Conservation (phyloP, 2,329 filamentous ascomycete species). For the Stachybotrys echinatus region DNA sequence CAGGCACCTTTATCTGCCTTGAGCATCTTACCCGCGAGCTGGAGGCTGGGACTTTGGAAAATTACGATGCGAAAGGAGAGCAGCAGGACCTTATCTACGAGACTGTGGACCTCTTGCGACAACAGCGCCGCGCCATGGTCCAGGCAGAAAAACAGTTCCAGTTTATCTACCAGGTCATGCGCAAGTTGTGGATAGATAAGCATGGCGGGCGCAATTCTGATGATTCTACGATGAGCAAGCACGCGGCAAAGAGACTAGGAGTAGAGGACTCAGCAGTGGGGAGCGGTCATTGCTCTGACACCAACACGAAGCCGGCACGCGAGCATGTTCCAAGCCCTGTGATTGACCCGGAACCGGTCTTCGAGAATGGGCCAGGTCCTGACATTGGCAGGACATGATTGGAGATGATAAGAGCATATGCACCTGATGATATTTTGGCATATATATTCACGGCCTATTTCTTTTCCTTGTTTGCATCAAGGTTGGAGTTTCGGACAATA, state of each 20-base stretch:
- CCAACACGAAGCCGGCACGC: background rate
- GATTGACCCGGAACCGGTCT: background rate
- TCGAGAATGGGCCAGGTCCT: background rate
- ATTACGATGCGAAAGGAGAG: slow-evolving; percentile 28
- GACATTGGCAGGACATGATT: background rate
- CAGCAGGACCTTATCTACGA: slow-evolving; percentile 64
- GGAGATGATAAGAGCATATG: background rate
- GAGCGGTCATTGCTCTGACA: background rate
- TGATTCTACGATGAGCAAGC: background rate
- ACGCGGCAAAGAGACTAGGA: background rate
- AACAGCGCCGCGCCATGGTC: slow-evolving; percentile 94
- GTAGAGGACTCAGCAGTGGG: background rate
- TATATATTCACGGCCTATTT: too few species aligned
- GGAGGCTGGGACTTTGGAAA: slow-evolving; percentile 62
- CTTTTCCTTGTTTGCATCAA: background rate
- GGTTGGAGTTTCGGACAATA: background rate
- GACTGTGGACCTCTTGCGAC: slow-evolving; percentile 73
- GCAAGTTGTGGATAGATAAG: slow-evolving; percentile 66
- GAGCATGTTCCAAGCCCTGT: background rate
- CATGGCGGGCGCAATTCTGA: slow-evolving; percentile 31
- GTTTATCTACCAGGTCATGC: slow-evolving; percentile 85
- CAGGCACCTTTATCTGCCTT: slow-evolving; percentile 93
- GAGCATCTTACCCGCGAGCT: slow-evolving; percentile 85
- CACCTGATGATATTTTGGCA: background rate
- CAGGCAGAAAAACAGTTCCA: slow-evolving; percentile 79